phyloP scores from a whole-genome alignment of 306 rosid species.

The Dryas alaskensis region DNA sequence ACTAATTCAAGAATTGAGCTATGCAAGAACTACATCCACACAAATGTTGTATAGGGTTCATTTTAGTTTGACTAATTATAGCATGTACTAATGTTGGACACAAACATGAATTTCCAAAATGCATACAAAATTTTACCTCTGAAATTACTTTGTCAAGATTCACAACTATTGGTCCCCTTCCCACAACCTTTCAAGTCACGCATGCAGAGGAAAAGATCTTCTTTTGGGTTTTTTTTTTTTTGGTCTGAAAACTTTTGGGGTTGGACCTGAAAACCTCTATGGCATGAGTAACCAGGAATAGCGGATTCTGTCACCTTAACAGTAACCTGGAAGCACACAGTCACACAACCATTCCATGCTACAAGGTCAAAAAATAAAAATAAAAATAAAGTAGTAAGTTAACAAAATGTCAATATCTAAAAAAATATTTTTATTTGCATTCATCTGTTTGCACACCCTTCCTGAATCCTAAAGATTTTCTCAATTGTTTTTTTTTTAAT shows the following conservation, averaged over 20 bases:
- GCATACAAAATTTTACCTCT: neutral
- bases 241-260: too few relatives aligned
- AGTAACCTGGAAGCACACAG: neutral
- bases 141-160: neutral
- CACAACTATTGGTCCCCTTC: neutral
- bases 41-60: neutral
- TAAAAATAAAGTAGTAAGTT: neutral
- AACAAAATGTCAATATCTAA: too few relatives aligned
- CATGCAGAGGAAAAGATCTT: neutral
- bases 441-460: too few relatives aligned
- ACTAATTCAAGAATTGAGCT: constrained; percentile 16
- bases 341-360: neutral
- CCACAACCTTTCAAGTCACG: too few relatives aligned
- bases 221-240: too few relatives aligned
- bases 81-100: too few relatives aligned
- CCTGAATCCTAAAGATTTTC: too few relatives aligned
- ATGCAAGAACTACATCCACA: constrained; percentile 12
- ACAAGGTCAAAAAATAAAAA: neutral
- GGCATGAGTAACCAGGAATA: constrained; percentile 8
- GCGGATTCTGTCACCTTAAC: neutral
- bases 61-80: neutral
- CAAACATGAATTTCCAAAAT: neutral
- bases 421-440: too few relatives aligned
- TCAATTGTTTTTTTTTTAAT: too few relatives aligned
- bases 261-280: neutral